These are phyloP conservation scores for Tilletia caries DNA, from an alignment of 1,284 basidiomycete species.

Conservation along the genomic window DNA sequence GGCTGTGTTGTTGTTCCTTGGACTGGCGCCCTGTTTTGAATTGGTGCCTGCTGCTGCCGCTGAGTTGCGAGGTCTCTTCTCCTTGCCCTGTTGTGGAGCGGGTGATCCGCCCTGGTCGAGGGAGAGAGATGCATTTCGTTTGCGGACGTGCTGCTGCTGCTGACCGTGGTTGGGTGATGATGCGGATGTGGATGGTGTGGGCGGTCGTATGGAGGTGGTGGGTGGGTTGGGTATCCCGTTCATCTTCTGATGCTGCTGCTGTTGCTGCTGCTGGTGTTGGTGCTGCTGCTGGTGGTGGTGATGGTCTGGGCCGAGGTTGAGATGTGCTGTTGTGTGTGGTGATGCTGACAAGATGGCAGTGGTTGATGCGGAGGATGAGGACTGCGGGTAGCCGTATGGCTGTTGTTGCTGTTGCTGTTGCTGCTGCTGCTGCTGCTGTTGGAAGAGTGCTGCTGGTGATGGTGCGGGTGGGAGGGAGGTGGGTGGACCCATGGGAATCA, in stretches of 20 bases:
- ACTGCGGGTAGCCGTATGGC: slow-evolving; percentile 4
- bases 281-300: slow-evolving; percentile 17
- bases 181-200: not conserved
- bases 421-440: not conserved
- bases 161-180: not conserved
- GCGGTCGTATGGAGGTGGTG: slow-evolving; percentile 1
- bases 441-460: not conserved
- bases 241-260: no score
- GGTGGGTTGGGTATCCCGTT: slow-evolving; percentile 5
- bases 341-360: slow-evolving; percentile 7
- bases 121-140: slow-evolving; percentile 9
- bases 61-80: slow-evolving; percentile 10
- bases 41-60: not conserved
- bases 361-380: no score
- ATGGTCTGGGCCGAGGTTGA: not conserved
- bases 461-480: not conserved
- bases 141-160: not conserved
- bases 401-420: not conserved
- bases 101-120: not conserved
- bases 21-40: not conserved
- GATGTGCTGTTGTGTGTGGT: not conserved
- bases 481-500: slow-evolving; percentile 2
- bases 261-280: slow-evolving; percentile 21
- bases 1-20: slow-evolving; percentile 11
- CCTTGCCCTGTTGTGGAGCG: slow-evolving; percentile 17